A percentile compares a stretch with the other conserved stretches of the same genome.
Evolutionary conservation across 768 basidiomycete species (phyloP).

Genomic region (Amyloporia xantha): DNA sequence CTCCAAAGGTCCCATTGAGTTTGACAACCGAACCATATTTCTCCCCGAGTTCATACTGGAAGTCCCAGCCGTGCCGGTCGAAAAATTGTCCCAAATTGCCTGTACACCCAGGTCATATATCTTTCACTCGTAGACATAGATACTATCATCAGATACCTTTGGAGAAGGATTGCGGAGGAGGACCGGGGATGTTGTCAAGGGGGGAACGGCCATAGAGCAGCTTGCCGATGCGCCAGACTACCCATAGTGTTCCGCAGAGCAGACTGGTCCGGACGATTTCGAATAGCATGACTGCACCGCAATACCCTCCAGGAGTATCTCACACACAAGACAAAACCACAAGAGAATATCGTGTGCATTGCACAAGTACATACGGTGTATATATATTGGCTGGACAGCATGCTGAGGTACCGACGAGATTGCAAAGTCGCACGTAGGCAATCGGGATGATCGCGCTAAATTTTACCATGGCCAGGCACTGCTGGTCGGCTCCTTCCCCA

Average conservation of each 20-base stretch:
- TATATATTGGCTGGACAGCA: no score
- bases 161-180: slow-evolving; percentile 6
- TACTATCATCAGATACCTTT: slow-evolving; percentile 5
- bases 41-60: background rate
- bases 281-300: no score
- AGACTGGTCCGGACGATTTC: background rate
- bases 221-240: slow-evolving; percentile 8
- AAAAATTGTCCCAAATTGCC: slow-evolving; percentile 6
- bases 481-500: no score
- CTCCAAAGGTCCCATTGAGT: slow-evolving; percentile 8
- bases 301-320: no score
- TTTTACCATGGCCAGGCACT: no score
- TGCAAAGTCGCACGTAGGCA: no score
- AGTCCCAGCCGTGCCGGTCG: slow-evolving; percentile 8
- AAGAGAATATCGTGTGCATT: no score
- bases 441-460: no score
- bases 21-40: slow-evolving; percentile 9
- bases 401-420: no score
- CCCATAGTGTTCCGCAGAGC: background rate
- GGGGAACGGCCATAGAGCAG: slow-evolving; percentile 6
- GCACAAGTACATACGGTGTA: no score
- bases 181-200: slow-evolving; percentile 15
- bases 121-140: background rate
- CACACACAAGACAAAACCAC: no score
- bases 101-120: background rate